Evolutionary conservation across 345 rosid species (phyloP).

Genomic region (Populus alba): DNA sequence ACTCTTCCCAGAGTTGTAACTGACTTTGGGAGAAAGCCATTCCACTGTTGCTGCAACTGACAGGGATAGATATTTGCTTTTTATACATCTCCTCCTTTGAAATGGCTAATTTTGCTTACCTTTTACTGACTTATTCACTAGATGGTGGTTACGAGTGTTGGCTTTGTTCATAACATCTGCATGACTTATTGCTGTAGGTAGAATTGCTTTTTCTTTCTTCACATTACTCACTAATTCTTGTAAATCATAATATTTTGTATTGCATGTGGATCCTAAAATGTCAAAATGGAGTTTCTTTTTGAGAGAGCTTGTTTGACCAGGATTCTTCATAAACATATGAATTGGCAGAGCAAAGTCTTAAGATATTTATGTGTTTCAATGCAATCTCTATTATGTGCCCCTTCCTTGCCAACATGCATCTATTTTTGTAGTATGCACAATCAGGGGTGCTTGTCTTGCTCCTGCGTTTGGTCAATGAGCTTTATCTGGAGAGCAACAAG

Average conservation of each 20-base stretch:
- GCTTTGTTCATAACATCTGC: neutral
- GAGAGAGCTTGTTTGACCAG: neutral
- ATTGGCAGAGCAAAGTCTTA: neutral
- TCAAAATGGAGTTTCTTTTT: neutral
- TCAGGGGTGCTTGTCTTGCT: constrained; percentile 75
- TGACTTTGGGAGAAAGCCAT: no score
- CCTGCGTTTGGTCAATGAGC: constrained; percentile 67
- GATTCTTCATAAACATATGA: neutral
- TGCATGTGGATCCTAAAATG: neutral
- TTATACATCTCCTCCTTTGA: neutral
- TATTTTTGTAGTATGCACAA: constrained; percentile 55
- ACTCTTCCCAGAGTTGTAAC: no score
- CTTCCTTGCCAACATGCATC: constrained; percentile 14
- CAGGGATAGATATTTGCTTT: no score
- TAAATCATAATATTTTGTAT: neutral
- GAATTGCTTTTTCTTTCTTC: neutral
- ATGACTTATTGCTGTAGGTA: neutral
- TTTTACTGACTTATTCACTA: neutral
- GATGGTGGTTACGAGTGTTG: neutral
- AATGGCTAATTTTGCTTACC: neutral
- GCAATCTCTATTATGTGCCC: neutral
- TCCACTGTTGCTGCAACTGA: no score
- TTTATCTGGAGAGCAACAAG: constrained; percentile 46
- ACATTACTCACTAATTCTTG: neutral
- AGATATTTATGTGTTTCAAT: neutral